Evolutionary conservation across 371 early-diverging fungal genomes (phyloP).

Genomic region (Circinella minor): DNA sequence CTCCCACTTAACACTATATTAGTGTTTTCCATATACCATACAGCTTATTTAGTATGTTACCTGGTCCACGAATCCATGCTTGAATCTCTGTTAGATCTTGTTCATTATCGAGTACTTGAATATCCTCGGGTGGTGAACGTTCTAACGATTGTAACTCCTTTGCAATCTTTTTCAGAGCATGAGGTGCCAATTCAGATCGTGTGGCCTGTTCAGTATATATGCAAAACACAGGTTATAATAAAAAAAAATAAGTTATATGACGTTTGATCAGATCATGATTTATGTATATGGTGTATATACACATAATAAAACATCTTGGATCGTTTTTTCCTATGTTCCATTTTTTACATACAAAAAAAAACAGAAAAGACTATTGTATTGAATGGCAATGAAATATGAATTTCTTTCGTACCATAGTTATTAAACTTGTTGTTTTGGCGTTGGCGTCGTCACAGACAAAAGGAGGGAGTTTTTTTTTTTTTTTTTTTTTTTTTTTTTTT

Average conservation of each 20-base stretch:
- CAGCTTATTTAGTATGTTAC: slow-evolving; percentile 35
- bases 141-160: slow-evolving; percentile 66
- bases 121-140: slow-evolving; percentile 76
- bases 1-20: not conserved
- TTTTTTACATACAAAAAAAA: no score
- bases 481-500: no score
- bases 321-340: no score
- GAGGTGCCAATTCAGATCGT: slow-evolving; percentile 45
- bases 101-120: slow-evolving; percentile 71
- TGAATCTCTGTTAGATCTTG: slow-evolving; percentile 77
- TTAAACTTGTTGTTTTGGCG: no score
- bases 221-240: not conserved
- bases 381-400: no score
- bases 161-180: slow-evolving; percentile 53
- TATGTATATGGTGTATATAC: no score
- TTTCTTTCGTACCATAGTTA: no score
- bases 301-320: no score
- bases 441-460: no score
- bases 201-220: slow-evolving; percentile 19
- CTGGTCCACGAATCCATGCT: slow-evolving; percentile 89
- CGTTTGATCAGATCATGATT: not conserved
- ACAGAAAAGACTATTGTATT: no score
- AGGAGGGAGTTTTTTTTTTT: no score
- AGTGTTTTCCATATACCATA: not conserved
- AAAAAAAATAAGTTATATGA: no score